phyloP scores from a whole-genome alignment of 2,329 filamentous ascomycete genomes.

The Fusarium multiceps region DNA sequence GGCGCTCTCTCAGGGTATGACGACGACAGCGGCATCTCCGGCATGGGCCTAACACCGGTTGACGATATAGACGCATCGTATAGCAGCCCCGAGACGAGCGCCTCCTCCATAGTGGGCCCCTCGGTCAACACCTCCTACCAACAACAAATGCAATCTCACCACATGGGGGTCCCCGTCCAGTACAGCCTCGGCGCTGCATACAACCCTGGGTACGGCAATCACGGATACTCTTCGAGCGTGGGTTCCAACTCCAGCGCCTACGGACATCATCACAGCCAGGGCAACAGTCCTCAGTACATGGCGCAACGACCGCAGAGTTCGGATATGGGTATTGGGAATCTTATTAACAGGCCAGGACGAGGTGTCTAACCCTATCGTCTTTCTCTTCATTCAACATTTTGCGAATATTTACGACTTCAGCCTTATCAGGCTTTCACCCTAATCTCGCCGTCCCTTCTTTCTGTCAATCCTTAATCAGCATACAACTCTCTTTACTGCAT shows the following conservation, averaged over 20 bases:
- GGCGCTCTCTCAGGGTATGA: conserved; percentile 62
- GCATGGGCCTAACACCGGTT: conserved; percentile 67
- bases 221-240: conserved; percentile 66
- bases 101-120: conserved; percentile 54
- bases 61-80: conserved; percentile 69
- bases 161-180: conserved; percentile 34
- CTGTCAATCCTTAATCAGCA: conserved; percentile 24
- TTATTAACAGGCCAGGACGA: conserved; percentile 64
- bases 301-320: conserved; percentile 63
- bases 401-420: not conserved
- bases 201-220: conserved; percentile 41
- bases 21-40: conserved; percentile 78
- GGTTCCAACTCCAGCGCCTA: conserved; percentile 59
- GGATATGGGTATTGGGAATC: conserved; percentile 70
- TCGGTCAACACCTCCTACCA: conserved; percentile 52
- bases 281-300: conserved; percentile 60
- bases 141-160: conserved; percentile 45
- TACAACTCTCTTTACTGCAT: conserved; percentile 33
- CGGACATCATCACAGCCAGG: conserved; percentile 48
- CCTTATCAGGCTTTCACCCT: conserved; percentile 2
- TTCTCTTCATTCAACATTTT: not conserved
- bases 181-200: conserved; percentile 44
- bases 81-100: conserved; percentile 64
- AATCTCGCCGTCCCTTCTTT: conserved; percentile 41
- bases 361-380: conserved; percentile 26